Evolutionary conservation across 1,139 yeast species (phyloP).

Genomic region (Hansenula sp.): DNA sequence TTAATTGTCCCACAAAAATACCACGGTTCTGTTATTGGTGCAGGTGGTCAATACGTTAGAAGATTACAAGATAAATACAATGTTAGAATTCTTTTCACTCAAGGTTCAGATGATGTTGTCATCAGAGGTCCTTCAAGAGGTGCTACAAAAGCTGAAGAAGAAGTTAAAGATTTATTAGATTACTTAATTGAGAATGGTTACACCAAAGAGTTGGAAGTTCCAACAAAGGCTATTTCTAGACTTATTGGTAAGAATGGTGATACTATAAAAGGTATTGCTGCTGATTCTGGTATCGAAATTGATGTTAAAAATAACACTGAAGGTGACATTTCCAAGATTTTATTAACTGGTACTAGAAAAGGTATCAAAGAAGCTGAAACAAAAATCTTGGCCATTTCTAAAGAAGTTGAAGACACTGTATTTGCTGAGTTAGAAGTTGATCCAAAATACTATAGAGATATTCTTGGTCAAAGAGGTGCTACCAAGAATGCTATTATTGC

Average conservation of each 20-base stretch:
- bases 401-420: slow-evolving; percentile 62
- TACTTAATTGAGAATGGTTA: slow-evolving; percentile 88
- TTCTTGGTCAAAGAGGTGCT: slow-evolving; percentile 81
- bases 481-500: slow-evolving; percentile 69
- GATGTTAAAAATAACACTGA: slow-evolving; percentile 43
- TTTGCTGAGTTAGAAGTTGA: slow-evolving; percentile 65
- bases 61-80: slow-evolving; percentile 87
- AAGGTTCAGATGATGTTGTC: slow-evolving; percentile 56
- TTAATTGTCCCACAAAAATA: slow-evolving; percentile 70
- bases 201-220: slow-evolving; percentile 58
- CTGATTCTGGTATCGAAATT: slow-evolving; percentile 74
- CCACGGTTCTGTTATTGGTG: slow-evolving; percentile 83
- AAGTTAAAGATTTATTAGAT: slow-evolving; percentile 75
- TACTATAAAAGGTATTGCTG: slow-evolving; percentile 76
- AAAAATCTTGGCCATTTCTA: slow-evolving; percentile 59
- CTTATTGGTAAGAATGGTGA: slow-evolving; percentile 91
- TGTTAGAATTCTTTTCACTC: slow-evolving; percentile 77
- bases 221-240: slow-evolving; percentile 69
- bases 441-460: slow-evolving; percentile 70
- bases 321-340: slow-evolving; percentile 53
- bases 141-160: slow-evolving; percentile 82
- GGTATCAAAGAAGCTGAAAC: slow-evolving; percentile 74
- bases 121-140: slow-evolving; percentile 91
- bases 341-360: slow-evolving; percentile 73
- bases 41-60: slow-evolving; percentile 74